Evolutionary conservation across 306 rosid species (phyloP), one percentile per base, ranked within the genome.

Genomic region (Ziziphus jujuba): DNA sequence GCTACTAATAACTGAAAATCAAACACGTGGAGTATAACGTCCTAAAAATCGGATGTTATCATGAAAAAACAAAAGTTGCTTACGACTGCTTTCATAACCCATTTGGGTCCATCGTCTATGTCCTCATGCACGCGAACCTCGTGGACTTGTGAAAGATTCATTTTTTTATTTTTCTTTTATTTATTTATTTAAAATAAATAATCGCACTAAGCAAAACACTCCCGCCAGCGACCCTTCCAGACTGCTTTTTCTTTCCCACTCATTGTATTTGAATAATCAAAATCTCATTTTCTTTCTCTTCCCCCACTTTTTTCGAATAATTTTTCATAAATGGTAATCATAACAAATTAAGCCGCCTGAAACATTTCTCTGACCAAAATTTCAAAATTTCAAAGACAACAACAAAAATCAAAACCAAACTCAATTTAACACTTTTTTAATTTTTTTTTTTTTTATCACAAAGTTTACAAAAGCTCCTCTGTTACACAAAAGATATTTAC

Each of bases 401-500:
- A 8, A 73, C 59, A 28, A 63, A 65, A 43, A 20, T 69, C 38
- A 14, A 65, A 81, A 72, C 61, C 64, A 75, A 68, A 64, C 67
- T 52, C 66, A 72, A n/a, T 60, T 17, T 17, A 16, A 40, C 15
- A 9, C 1, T 31, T 67, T 70, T 43, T 48, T 28, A 28, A 28
- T 28, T 28, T 55, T 81, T 38, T 34, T 21, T 3, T 6, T 24
- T 57, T 48, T 33, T 25, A 63, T 63, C 73, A 80, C 80, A 81
- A 79, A 79, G 59, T 79, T 67, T 70, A 77, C 85, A 80, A 74
- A 63, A 71, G 70, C 71, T 78, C 71, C 75, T 80, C 73, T 66
- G 56, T 59, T 31, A 43, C 56, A 74, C 66, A 72, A 71, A 20
- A 66, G 81, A 80, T 87, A 87, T 78, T 66, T 80, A 90, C 95